phyloP scores from a whole-genome alignment of 2,329 filamentous ascomycete species.

The Aspergillus ibericus region DNA sequence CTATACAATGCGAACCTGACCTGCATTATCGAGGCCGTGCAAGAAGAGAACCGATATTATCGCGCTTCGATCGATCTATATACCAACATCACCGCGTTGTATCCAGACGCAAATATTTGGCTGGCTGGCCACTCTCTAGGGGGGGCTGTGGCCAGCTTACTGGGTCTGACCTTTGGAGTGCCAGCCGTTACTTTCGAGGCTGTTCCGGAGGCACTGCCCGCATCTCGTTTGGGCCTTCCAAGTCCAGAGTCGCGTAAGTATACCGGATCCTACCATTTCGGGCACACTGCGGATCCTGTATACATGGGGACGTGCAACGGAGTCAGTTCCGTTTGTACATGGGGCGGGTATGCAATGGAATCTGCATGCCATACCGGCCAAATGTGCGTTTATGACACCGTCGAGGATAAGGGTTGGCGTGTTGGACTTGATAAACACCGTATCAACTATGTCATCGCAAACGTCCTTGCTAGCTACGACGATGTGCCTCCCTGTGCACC shows the following conservation, averaged over 20 bases:
- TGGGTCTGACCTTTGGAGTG: conserved; percentile 86
- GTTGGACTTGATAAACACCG: conserved; percentile 89
- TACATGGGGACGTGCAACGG: conserved; percentile 93
- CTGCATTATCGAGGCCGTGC: conserved; percentile 74
- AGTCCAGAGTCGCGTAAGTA: conserved; percentile 71
- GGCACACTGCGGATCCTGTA: conserved; percentile 92
- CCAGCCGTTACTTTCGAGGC: conserved; percentile 93
- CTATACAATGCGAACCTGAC: conserved; percentile 92
- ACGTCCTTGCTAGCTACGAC: conserved; percentile 83
- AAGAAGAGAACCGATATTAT: conserved; percentile 87
- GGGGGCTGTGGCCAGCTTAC: conserved; percentile 81
- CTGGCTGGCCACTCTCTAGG: conserved; percentile 89
- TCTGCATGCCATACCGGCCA: conserved; percentile 86
- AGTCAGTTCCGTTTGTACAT: conserved; percentile 82
- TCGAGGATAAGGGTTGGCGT: conserved; percentile 86
- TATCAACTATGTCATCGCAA: conserved; percentile 82
- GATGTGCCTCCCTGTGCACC: conserved; percentile 72
- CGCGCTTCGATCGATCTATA: conserved; percentile 85
- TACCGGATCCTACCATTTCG: conserved; percentile 85
- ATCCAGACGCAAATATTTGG: conserved; percentile 84
- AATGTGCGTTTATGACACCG: conserved; percentile 89
- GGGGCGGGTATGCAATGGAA: conserved; percentile 91
- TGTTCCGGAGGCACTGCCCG: conserved; percentile 85
- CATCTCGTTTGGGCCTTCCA: conserved; percentile 79
- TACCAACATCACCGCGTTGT: conserved; percentile 85